Evolutionary conservation across 2,329 filamentous ascomycete species (phyloP).

Genomic region (Trichoderma simmonsii): DNA sequence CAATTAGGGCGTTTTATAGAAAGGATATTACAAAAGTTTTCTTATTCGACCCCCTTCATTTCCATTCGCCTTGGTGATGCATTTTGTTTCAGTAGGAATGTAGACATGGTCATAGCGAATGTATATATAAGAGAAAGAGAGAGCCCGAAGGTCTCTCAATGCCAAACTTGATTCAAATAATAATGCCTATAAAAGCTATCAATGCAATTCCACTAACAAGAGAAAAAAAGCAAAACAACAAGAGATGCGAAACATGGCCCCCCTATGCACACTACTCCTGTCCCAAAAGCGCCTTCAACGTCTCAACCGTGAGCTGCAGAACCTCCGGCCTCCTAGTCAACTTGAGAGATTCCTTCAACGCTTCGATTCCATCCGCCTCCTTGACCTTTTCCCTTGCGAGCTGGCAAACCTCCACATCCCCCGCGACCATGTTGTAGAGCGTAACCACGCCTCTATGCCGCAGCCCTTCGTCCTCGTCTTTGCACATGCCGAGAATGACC

Average conservation of each 20-base stretch:
- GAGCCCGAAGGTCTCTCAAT: not conserved
- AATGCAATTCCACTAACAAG: not conserved
- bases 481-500: constrained; percentile 76
- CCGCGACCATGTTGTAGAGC: constrained; percentile 67
- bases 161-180: not conserved
- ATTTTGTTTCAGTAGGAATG: not conserved
- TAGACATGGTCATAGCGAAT: not conserved
- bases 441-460: constrained; percentile 72
- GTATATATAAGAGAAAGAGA: not conserved
- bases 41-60: not conserved
- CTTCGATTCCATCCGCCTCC: constrained; percentile 61
- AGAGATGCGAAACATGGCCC: not conserved
- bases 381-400: constrained; percentile 59
- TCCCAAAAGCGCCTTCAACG: constrained; percentile 64
- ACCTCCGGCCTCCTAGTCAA: constrained; percentile 67
- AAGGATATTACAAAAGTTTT: not conserved
- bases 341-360: constrained; percentile 67
- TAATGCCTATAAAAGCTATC: not conserved
- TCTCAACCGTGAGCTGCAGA: constrained; percentile 67
- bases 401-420: constrained; percentile 63
- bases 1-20: not conserved
- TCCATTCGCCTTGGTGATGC: not conserved
- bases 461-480: constrained; percentile 67
- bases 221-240: not conserved
- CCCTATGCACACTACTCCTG: constrained; percentile 25